A percentile compares a stretch with the other conserved stretches of the same genome.
phyloP scores from a whole-genome alignment of 495 filamentous ascomycete species.

The Echria macrotheca region DNA sequence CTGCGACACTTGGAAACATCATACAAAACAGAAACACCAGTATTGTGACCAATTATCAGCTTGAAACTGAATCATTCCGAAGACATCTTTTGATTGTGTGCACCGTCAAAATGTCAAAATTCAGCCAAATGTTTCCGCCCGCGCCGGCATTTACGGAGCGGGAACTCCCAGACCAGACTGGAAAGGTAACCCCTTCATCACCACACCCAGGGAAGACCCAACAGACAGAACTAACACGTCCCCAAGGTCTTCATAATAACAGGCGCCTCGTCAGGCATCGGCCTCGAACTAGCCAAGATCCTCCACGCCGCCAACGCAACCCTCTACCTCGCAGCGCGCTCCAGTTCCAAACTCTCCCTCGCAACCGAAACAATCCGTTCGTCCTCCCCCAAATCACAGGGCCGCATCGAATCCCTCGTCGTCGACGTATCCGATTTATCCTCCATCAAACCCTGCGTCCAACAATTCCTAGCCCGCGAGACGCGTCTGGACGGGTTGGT shows the following conservation, averaged over 20 bases:
- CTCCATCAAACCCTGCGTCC: background rate
- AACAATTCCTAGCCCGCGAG: background rate
- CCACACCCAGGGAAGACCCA: too few relatives aligned
- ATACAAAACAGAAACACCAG: too few relatives aligned
- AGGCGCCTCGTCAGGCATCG: slow-evolving; percentile 40
- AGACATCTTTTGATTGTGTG: too few relatives aligned
- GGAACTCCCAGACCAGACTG: too few relatives aligned
- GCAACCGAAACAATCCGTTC: background rate
- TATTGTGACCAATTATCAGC: too few relatives aligned
- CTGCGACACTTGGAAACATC: too few relatives aligned
- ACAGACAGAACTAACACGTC: too few relatives aligned
- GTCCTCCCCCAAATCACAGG: background rate
- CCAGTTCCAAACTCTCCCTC: slow-evolving; percentile 12
- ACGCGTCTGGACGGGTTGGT: background rate
- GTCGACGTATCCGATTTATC: background rate
- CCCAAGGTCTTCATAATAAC: slow-evolving; percentile 43
- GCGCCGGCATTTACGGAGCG: too few relatives aligned
- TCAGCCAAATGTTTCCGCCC: too few relatives aligned
- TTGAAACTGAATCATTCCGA: too few relatives aligned
- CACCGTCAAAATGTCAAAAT: too few relatives aligned
- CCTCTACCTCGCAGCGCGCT: slow-evolving; percentile 44
- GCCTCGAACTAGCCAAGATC: slow-evolving; percentile 35
- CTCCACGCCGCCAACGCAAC: slow-evolving; percentile 36
- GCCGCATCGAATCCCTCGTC: background rate
- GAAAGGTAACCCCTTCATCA: too few relatives aligned